Base-by-base conservation (phyloP, 371 early-diverging fungal species). In the Apophysomyces variabilis region DNA sequence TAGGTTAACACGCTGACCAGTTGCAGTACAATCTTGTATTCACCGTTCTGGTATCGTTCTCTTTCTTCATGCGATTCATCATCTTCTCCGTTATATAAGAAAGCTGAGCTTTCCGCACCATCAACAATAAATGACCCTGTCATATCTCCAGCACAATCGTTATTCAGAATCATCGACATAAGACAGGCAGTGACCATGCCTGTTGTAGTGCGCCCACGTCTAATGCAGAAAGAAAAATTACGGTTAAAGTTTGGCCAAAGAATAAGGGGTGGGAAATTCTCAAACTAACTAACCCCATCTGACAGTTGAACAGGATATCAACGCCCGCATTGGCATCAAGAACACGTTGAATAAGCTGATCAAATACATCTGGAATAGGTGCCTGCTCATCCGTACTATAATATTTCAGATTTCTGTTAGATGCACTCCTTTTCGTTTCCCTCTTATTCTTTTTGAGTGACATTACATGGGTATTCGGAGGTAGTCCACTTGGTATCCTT, bases 151-250 rank as follows among this genome's bases (percentile, higher is more conserved):
- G 76, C 57, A 12, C 71, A 61, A 58, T 80, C 78, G 18, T 79
- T 78, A 14, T 72, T 73, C 35, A 77, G 45, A n/a, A 76, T 76
- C 79, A 74, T 85, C 9, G 79, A 71, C 60, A 83, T 67, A 3
- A 91, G 66, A 45, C 87, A 86, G 1, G 92, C 84, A 8, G 85
- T 86, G 36, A 92, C 81, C 85, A 89, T 90, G 7, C 90, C 92
- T 7, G 91, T 91, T 0, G 92, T 93, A 1, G 93, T 93, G 14
- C 93, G 80, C 6, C 93, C 93, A 36, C 92, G 91, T 7, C 88
- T 85, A 71, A 36, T n/a, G 13, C 46, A 61, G 39, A 58, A 26
- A 63, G 18, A 41, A 8, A 13, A 41, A 13, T 8, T 13, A 50
- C 7, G 11, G 16, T 9, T 50, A 21, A 50, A 11, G 21, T 18